Evolutionary conservation across 2,329 filamentous ascomycete species (phyloP).

Genomic region (Alternaria novae-zelandiae): DNA sequence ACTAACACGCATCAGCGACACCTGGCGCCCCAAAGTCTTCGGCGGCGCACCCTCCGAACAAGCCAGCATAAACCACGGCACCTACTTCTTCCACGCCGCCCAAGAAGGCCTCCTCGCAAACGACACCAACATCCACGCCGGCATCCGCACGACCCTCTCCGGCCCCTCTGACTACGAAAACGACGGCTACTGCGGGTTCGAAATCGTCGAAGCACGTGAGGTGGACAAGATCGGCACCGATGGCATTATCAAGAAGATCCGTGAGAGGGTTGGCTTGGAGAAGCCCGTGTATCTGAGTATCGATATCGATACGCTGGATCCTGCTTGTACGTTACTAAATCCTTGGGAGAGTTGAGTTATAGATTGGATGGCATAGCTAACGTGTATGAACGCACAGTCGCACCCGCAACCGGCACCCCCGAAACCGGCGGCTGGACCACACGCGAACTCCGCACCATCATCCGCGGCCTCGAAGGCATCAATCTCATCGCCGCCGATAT

Average conservation of each 20-base stretch:
- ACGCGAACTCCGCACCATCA: slow-evolving; percentile 73
- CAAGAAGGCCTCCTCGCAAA: slow-evolving; percentile 80
- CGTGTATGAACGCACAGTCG: slow-evolving; percentile 54
- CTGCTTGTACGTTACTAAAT: slow-evolving; percentile 66
- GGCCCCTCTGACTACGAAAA: slow-evolving; percentile 84
- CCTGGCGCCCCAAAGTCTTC: slow-evolving; percentile 85
- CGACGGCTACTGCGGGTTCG: slow-evolving; percentile 83
- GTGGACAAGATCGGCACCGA: slow-evolving; percentile 72
- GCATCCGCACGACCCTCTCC: slow-evolving; percentile 81
- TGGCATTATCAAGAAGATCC: slow-evolving; percentile 80
- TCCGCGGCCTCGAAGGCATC: slow-evolving; percentile 71
- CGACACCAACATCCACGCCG: slow-evolving; percentile 86
- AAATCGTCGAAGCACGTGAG: slow-evolving; percentile 78
- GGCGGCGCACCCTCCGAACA: slow-evolving; percentile 78
- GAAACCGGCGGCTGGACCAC: slow-evolving; percentile 80
- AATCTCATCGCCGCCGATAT: slow-evolving; percentile 75
- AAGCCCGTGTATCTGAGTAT: slow-evolving; percentile 82
- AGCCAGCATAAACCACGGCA: slow-evolving; percentile 83
- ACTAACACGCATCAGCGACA: slow-evolving; percentile 46
- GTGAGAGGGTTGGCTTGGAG: slow-evolving; percentile 73
- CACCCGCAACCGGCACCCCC: slow-evolving; percentile 75
- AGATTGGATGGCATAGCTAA: slow-evolving; percentile 2
- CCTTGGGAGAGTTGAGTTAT: neutral
- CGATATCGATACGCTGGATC: slow-evolving; percentile 88
- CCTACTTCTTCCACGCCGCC: slow-evolving; percentile 84